These are phyloP conservation scores for Alnus glutinosa DNA, from an alignment of 306 rosid genomes.

Conservation along the genomic window DNA sequence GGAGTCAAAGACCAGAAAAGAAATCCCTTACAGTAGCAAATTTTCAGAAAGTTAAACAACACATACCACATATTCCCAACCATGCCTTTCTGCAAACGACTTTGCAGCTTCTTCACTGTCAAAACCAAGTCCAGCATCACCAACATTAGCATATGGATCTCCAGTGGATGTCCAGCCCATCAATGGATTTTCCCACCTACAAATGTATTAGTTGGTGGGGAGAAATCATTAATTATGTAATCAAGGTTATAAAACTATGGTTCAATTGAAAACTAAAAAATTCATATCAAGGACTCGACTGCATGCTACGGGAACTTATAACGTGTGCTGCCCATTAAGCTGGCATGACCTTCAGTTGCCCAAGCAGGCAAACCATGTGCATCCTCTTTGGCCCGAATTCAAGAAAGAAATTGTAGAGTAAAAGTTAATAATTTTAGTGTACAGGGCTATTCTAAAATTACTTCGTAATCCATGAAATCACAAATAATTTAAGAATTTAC, in stretches of 20 bases:
- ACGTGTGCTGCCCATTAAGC: background rate
- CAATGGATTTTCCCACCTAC: slow-evolving; percentile 97
- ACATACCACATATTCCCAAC: slow-evolving; percentile 92
- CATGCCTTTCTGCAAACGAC: slow-evolving; percentile 84
- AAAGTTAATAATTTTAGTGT: background rate
- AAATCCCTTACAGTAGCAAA: background rate
- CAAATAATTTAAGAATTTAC: background rate
- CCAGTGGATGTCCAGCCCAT: slow-evolving; percentile 99
- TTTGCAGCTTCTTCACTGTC: slow-evolving; percentile 88
- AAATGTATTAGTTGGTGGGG: slow-evolving; percentile 27
- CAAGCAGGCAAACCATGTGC: background rate
- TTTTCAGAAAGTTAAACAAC: slow-evolving; percentile 9
- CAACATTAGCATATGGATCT: slow-evolving; percentile 91
- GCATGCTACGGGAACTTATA: background rate
- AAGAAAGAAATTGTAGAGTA: background rate
- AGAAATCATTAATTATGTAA: slow-evolving; percentile 15
- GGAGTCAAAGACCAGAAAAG: background rate
- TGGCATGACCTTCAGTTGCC: background rate
- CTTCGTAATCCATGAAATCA: background rate
- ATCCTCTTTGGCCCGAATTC: background rate
- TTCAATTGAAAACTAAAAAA: background rate
- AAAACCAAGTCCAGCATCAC: slow-evolving; percentile 80
- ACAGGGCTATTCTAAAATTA: background rate
- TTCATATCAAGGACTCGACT: background rate
- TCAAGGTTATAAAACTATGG: slow-evolving; percentile 6